Percentiles rank a stretch among this genome's conserved stretches.
Conservation (phyloP, 208 protist genomes). For the Leptomonas pyrrhocoris region DNA sequence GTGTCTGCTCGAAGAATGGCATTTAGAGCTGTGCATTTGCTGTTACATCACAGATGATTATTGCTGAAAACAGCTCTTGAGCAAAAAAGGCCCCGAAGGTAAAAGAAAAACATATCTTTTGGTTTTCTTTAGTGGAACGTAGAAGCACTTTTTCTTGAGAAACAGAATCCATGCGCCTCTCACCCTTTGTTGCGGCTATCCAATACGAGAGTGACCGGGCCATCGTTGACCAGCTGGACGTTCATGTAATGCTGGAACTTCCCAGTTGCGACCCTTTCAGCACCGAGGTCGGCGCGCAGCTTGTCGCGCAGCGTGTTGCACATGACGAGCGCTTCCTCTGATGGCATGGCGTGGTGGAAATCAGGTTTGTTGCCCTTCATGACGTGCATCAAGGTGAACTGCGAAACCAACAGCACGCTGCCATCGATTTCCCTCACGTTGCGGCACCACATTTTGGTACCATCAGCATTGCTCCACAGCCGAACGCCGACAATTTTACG, state of each 20-base stretch:
- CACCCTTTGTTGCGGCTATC: slow-evolving; percentile 64
- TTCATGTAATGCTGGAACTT: slow-evolving; percentile 91
- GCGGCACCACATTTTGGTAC: slow-evolving; percentile 71
- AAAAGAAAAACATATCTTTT: too few species aligned
- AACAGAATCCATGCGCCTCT: neutral
- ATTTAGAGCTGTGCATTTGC: too few species aligned
- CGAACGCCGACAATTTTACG: slow-evolving; percentile 79
- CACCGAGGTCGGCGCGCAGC: slow-evolving; percentile 51
- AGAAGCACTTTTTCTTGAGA: too few species aligned
- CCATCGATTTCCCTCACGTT: slow-evolving; percentile 87
- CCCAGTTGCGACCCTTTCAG: slow-evolving; percentile 77
- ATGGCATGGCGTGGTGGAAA: slow-evolving; percentile 90
- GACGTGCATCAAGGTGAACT: slow-evolving; percentile 91
- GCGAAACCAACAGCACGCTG: slow-evolving; percentile 85
- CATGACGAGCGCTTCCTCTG: slow-evolving; percentile 66
- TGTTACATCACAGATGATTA: too few species aligned
- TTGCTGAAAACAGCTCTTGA: too few species aligned
- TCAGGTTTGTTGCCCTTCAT: slow-evolving; percentile 92
- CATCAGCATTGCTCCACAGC: slow-evolving; percentile 71
- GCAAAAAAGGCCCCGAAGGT: too few species aligned
- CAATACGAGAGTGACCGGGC: slow-evolving; percentile 87
- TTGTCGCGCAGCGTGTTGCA: slow-evolving; percentile 80
- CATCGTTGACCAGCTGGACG: slow-evolving; percentile 83
- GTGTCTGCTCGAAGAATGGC: too few species aligned
- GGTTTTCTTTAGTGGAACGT: too few species aligned